Percentiles rank a stretch among this genome's conserved stretches.
Conservation (phyloP, 495 filamentous ascomycete species). For the Penicillium paradoxum region DNA sequence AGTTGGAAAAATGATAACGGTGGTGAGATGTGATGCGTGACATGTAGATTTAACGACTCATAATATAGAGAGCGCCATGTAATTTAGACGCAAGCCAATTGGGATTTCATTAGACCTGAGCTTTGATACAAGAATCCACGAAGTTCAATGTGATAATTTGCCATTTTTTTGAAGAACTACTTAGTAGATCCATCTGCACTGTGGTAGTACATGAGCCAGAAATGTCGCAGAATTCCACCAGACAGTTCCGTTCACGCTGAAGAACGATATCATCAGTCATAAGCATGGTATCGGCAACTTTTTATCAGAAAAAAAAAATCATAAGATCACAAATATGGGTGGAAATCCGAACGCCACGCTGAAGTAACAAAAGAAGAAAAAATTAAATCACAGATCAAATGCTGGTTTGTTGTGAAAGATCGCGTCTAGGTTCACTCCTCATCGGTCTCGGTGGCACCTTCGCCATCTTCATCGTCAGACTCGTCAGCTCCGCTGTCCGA, state of each 20-base stretch:
- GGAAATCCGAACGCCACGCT: slow-evolving; percentile 22
- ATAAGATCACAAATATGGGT: slow-evolving; percentile 1
- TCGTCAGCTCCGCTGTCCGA: slow-evolving; percentile 41
- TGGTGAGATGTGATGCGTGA: background rate
- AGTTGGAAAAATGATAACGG: slow-evolving; percentile 3
- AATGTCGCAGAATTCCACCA: slow-evolving; percentile 6
- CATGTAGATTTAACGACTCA: background rate
- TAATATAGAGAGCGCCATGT: background rate
- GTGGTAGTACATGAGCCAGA: slow-evolving; percentile 3
- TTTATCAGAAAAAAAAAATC: slow-evolving; percentile 13
- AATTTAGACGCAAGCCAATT: background rate
- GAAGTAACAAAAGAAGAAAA: slow-evolving; percentile 15
- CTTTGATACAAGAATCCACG: no score
- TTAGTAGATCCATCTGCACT: slow-evolving; percentile 2
- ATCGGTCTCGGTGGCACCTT: slow-evolving; percentile 36
- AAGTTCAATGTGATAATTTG: slow-evolving; percentile 7
- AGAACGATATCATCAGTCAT: slow-evolving; percentile 16
- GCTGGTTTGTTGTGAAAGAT: background rate
- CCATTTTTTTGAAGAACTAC: slow-evolving; percentile 10
- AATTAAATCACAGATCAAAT: background rate
- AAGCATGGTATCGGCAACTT: slow-evolving; percentile 22
- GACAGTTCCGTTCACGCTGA: slow-evolving; percentile 3
- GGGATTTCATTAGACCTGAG: background rate
- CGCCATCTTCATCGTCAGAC: slow-evolving; percentile 26
- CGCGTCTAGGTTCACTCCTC: slow-evolving; percentile 24